Conservation (phyloP, 2,329 filamentous ascomycete species). For the Emmonsia crescens region DNA sequence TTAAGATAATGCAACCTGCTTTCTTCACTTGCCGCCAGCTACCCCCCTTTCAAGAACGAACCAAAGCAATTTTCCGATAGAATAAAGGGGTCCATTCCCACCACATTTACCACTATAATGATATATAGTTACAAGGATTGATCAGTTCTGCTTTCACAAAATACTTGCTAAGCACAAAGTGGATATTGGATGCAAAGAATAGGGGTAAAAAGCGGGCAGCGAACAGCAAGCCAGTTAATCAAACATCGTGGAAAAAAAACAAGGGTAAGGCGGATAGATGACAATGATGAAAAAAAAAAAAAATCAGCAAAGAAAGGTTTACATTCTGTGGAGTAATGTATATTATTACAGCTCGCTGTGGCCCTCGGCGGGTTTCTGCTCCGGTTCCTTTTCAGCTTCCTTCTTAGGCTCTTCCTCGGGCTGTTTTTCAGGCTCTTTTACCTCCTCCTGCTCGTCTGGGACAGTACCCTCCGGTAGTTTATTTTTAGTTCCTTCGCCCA, state of each 20-base stretch:
- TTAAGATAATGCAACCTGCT: background rate
- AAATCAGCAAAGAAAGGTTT: background rate
- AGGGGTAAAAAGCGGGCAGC: background rate
- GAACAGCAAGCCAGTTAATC: background rate
- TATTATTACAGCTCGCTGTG: slow-evolving; percentile 34
- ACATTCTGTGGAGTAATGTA: background rate
- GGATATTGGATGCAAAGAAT: background rate
- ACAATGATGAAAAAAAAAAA: background rate
- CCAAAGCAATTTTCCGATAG: background rate
- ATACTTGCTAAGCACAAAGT: background rate
- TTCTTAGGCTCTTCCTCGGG: slow-evolving; percentile 48
- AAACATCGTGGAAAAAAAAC: background rate
- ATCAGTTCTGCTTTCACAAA: background rate
- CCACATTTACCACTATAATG: background rate
- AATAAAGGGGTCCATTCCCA: background rate
- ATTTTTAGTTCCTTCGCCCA: slow-evolving; percentile 75
- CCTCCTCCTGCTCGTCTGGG: slow-evolving; percentile 29
- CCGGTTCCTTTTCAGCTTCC: slow-evolving; percentile 35
- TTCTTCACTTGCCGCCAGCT: background rate
- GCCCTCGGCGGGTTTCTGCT: slow-evolving; percentile 24
- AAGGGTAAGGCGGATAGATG: background rate
- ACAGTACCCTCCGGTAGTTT: slow-evolving; percentile 57
- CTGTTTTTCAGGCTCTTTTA: slow-evolving; percentile 28
- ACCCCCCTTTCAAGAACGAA: background rate
- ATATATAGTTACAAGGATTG: background rate